phyloP scores from a whole-genome alignment of 1,139 yeast species.

The Pichia sp. region DNA sequence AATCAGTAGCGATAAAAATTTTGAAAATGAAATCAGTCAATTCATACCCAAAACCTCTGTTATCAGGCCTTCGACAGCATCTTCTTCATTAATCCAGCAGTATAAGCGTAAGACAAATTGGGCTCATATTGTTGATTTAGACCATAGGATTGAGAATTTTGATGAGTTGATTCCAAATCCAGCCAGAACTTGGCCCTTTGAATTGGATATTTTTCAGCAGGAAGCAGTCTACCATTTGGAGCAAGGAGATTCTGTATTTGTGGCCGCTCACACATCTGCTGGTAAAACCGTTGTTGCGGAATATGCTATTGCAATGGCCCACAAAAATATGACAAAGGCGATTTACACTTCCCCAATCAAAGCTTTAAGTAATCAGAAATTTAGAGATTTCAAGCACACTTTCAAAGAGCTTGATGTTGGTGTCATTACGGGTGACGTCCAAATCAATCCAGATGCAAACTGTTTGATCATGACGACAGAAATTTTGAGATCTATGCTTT shows the following conservation, averaged over 20 bases:
- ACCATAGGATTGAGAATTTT: conserved; percentile 79
- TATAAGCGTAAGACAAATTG: conserved; percentile 52
- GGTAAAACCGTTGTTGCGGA: conserved; percentile 99
- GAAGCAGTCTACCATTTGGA: conserved; percentile 93
- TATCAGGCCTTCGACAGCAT: conserved; percentile 32
- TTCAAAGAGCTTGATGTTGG: conserved; percentile 92
- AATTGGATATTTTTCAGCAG: conserved; percentile 92
- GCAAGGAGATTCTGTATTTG: conserved; percentile 90
- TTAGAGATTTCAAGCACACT: conserved; percentile 76
- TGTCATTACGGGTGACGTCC: conserved; percentile 96
- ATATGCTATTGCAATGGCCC: conserved; percentile 94
- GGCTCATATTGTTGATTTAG: conserved; percentile 93
- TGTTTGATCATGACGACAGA: conserved; percentile 98
- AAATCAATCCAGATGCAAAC: conserved; percentile 93
- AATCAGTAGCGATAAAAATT: conserved; percentile 9
- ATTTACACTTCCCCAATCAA: conserved; percentile 89
- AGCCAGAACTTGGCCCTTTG: conserved; percentile 89
- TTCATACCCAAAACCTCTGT: conserved; percentile 61
- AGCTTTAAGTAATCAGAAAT: conserved; percentile 56
- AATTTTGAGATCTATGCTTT: conserved; percentile 90
- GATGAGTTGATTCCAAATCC: conserved; percentile 84
- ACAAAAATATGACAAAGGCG: conserved; percentile 84
- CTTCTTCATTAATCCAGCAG: conserved; percentile 17
- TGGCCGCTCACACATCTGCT: conserved; percentile 97
- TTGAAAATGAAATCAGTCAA: conserved; percentile 55